phyloP scores from a whole-genome alignment of 208 protist species.

The Acanthamoeba polyphaga region DNA sequence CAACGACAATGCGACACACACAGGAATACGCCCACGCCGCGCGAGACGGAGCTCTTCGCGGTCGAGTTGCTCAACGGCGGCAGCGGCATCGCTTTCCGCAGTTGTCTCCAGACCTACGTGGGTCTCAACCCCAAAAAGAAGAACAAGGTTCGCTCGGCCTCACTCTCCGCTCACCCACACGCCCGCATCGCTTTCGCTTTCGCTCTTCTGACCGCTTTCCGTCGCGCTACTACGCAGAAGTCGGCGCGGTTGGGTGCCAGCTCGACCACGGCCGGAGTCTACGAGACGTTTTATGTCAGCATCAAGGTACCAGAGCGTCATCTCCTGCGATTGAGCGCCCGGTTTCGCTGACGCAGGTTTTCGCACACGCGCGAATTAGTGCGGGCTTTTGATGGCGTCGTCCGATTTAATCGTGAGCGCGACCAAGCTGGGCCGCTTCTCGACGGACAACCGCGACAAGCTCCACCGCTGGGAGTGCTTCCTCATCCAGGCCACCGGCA shows the following conservation, averaged over 20 bases:
- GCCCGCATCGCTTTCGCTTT: neutral
- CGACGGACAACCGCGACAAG: slow-evolving; percentile 21
- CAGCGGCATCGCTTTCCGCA: slow-evolving; percentile 22
- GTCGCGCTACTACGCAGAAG: neutral
- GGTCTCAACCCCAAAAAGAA: slow-evolving; percentile 43
- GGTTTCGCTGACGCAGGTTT: neutral
- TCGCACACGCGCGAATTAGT: neutral
- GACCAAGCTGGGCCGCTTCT: slow-evolving; percentile 48
- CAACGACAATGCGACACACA: neutral
- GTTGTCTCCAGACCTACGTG: slow-evolving; percentile 19
- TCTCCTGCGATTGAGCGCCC: neutral
- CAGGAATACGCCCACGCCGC: slow-evolving; percentile 8
- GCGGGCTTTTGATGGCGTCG: neutral
- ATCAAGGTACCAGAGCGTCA: neutral
- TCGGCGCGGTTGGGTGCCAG: slow-evolving; percentile 1
- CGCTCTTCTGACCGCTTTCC: neutral
- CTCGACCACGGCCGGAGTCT: neutral
- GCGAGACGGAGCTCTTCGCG: slow-evolving; percentile 49
- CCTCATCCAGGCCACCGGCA: slow-evolving; percentile 45
- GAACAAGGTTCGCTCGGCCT: neutral
- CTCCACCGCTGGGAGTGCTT: slow-evolving; percentile 25
- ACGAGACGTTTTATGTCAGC: slow-evolving; percentile 44
- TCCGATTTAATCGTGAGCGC: slow-evolving; percentile 30
- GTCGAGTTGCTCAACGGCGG: slow-evolving; percentile 47
- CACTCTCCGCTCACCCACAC: neutral